Base-by-base conservation (phyloP, 2,329 filamentous ascomycete species). In the Chaetomium olivaceum region DNA sequence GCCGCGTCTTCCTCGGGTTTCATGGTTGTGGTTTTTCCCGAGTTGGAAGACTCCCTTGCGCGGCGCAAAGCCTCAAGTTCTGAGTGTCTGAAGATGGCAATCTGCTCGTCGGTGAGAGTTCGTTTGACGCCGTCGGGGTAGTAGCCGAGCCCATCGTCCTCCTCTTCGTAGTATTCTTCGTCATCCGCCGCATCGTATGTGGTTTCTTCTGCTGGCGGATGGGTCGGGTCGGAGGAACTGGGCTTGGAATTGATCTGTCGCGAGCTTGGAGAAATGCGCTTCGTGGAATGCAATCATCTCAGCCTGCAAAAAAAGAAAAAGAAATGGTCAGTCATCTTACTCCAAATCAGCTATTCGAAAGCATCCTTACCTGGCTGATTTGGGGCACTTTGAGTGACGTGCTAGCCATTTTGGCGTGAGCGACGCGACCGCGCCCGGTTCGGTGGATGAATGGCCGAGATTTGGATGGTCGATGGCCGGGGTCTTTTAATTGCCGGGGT, bases 71-170 rank as follows among this genome's bases (percentile, higher is more conserved):
- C 79, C 73, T 95, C 89, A 25, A 96, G 85, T 77, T 98, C 94
- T 2, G 91, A 94, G 74, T 96, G 92, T 67, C 93, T 85, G 76
- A 97, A 97, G 67, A 97, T 94, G 61, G 87, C 87, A 71, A 97
- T 92, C 80, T 97, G 91, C 71, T 93, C 91, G 73, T 97, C 91
- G 11, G 93, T 97, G 72, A 98, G 82, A 21, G 93, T 97, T 50
- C 94, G 89, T 75, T 95, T 95, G 67, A 88, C 87, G 3, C 94
- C 93, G 74, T 98, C 93, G 0, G 85, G 78, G 71, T 98, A 98
- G 77, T 92, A 94, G 21, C 93, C 94, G 19, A 97, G 81, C 0
- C 80, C 87, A 73, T 91, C 90, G 48, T 89, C 85, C 29, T 88
- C 86, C 31, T 84, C 82, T 21, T 81, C 75, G 66, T 80, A 76